Base-by-base conservation (phyloP, 148 eudicot genomes). In the Linanthus parryae region DNA sequence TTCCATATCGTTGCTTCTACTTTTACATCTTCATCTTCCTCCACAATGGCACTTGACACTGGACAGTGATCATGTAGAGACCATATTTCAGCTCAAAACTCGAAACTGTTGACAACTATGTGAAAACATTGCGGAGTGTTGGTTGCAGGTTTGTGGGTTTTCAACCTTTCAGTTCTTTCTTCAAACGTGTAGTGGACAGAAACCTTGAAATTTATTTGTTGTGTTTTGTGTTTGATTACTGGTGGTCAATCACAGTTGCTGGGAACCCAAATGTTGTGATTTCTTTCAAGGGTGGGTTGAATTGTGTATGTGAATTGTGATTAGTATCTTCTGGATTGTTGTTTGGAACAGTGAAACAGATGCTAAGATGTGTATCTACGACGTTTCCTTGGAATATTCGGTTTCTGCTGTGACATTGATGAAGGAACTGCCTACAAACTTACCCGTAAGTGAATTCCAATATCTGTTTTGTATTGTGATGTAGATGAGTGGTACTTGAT, bases 341-440 rank as follows among this genome's bases (percentile, higher is more conserved):
- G 17, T 24, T 42, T 16, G 46, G 46, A 21, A 29, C 27, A 44
- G 49, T 64, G 75, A 81, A 47, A 72, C 59, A 66, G 85, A 83
- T 65, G 92, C 96, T 25, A 81, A 76, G 55, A 74, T 59, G 70
- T 71, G 79, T 59, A 78, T 88, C 52, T 88, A 88, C 68, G 67
- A 81, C 68, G 88, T 78, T 57, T 88, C 83, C 48, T n/a, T 81
- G 63, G 53, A 70, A 66, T 61, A 76, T 44, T 44, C 13, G 28
- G 49, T 19, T 44, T 44, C 27, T 44, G 27, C 28, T 44, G 49
- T 44, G 49, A 44, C 5, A 44, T 44, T 22, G 49, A 44, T 44
- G 49, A 44, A 44, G 49, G 20, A 44, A 44, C 49, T 22, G 21
- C 49, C 24, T 29, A 8, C 8, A 29, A 44, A 15, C 49, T 44